phyloP scores from a whole-genome alignment of 345 rosid genomes.

The Noccaea caerulescens region DNA sequence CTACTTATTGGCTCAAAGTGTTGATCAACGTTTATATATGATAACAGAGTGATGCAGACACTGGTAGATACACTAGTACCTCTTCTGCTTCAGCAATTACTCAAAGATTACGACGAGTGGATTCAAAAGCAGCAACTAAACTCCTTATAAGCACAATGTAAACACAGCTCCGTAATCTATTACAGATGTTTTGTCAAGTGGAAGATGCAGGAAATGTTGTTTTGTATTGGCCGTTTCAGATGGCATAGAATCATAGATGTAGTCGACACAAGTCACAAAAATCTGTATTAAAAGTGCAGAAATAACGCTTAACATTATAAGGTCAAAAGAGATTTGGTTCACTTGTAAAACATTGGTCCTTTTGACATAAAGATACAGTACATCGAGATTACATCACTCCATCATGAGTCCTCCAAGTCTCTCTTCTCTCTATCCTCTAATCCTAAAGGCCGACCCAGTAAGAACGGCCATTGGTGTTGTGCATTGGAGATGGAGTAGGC shows the following conservation, averaged over 20 bases:
- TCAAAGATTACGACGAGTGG: conserved; percentile 69
- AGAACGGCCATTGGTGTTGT: conserved; percentile 94
- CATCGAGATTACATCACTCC: conserved; percentile 23
- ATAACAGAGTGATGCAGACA: conserved; percentile 79
- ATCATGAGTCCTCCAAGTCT: background rate
- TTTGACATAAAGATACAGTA: conserved; percentile 32
- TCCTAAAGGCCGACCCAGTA: conserved; percentile 93
- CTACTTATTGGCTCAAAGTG: conserved; percentile 1
- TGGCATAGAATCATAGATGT: background rate
- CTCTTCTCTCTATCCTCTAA: background rate
- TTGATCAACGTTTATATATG: background rate
- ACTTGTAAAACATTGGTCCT: conserved; percentile 29
- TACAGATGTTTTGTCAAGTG: background rate
- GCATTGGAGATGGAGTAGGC: conserved; percentile 67
- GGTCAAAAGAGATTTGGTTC: conserved; percentile 16
- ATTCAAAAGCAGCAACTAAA: conserved; percentile 44
- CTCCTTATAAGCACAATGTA: conserved; percentile 6
- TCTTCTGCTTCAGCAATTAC: conserved; percentile 61
- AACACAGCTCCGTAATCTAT: background rate
- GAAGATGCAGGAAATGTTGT: background rate
- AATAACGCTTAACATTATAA: background rate
- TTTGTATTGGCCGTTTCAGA: background rate
- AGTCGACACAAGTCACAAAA: background rate
- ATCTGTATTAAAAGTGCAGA: background rate
- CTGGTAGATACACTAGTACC: conserved; percentile 75